These are phyloP conservation scores for Ballota nigra DNA, from an alignment of 257 asterid genomes.

Conservation along the genomic window DNA sequence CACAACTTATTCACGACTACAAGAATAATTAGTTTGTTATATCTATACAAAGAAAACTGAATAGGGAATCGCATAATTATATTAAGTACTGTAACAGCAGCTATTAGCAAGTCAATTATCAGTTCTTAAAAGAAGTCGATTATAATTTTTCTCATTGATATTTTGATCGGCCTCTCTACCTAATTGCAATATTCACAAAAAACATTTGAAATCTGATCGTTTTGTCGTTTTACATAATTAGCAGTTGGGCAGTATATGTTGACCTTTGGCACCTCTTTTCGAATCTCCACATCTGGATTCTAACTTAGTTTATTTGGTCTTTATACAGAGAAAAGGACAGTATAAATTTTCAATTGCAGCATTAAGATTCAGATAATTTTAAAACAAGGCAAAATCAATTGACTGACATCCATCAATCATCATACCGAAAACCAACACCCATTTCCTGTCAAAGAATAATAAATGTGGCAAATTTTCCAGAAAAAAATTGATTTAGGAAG, in stretches of 20 bases:
- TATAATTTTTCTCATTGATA: no score
- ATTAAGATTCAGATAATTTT: background rate
- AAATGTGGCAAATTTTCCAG: background rate
- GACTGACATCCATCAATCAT: background rate
- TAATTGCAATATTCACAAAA: background rate
- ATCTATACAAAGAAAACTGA: background rate
- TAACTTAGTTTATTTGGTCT: background rate
- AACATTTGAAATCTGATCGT: background rate
- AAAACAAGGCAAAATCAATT: background rate
- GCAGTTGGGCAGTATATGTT: background rate
- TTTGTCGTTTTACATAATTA: background rate
- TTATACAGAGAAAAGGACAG: background rate
- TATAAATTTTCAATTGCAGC: background rate
- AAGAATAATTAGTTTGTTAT: background rate
- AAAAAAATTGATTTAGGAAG: background rate
- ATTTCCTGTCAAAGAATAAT: background rate
- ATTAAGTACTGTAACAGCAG: background rate
- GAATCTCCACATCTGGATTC: background rate
- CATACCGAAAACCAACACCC: conserved; percentile 6
- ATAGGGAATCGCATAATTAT: background rate
- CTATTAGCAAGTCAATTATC: no score
- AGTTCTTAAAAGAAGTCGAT: no score
- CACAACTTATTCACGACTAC: background rate
- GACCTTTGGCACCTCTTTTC: no score
- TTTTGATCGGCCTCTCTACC: background rate